Evolutionary conservation across 2,329 filamentous ascomycete species (phyloP), one percentile per base, ranked within the genome.

Genomic region (Fusarium mexicanum): DNA sequence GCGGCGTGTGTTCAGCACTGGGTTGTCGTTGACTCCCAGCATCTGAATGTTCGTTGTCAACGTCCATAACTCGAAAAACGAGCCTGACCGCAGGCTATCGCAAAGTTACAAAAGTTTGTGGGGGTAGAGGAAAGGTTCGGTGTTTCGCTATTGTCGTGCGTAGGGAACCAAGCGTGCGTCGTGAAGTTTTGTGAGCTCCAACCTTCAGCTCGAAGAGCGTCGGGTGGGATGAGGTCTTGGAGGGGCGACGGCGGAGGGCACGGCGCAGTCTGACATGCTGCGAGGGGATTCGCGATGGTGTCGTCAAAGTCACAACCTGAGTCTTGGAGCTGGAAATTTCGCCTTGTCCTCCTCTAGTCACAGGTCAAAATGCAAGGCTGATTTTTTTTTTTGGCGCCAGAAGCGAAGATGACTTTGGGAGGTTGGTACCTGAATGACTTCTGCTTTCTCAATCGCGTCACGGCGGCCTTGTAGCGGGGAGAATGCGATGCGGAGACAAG

Each of bases 1-100:
- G 83, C 11, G 82, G 81, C 14, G 82, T 84, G 71, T 77, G 80
- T 51, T 76, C 78, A 33, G 79, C 74, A 69, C 81, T 83, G 58
- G 77, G 74, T 46, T 80, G 81, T 51, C 79, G 80, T 64, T 82
- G 50, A 69, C 75, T 24, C 72, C 78, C 37, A 73, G 78, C 38
- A 71, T 79, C 46, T 77, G 80, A 59, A 79, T 80, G 40, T 48
- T 76, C 76, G 59, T 76, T 74, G 55, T 83, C 81, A 41, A 79
- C 76, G 26, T 83, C 81, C 81, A 83, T 83, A 29, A 68, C 60
- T 62, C 54, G 35, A 55, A 58, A 64, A 59, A 51, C 47, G 31
- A 29, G 63, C 64, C 62, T 67, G 38, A 33, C 59, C 54, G 53
- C 46, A 67, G 58, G 63, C 58, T 66, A 55, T 69, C 57, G 57